Evolutionary conservation across 192 early-diverging fungal genomes (phyloP).

Genomic region (Coemansia sp.): DNA sequence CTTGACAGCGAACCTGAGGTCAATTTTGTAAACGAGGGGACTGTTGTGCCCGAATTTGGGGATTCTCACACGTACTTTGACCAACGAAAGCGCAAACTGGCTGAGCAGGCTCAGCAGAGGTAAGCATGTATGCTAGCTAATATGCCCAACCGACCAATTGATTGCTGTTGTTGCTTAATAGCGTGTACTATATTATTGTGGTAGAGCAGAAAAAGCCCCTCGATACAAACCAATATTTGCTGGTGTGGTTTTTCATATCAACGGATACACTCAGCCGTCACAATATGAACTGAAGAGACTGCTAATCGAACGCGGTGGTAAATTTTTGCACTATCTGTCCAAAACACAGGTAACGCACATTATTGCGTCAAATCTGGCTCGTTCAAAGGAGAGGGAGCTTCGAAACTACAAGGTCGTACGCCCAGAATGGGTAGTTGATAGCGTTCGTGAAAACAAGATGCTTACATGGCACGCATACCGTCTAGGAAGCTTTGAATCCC

Average conservation of each 20-base stretch:
- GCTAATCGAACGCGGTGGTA: conserved; percentile 58
- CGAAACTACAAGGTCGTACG: conserved; percentile 64
- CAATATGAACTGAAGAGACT: conserved; percentile 52
- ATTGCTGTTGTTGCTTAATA: not conserved
- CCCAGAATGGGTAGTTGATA: conserved; percentile 80
- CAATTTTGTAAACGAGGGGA: not conserved
- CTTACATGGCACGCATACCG: conserved; percentile 68
- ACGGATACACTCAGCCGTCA: conserved; percentile 67
- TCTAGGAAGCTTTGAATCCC: not conserved
- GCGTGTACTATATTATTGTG: not conserved
- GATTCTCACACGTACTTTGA: conserved; percentile 35
- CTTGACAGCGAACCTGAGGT: not conserved
- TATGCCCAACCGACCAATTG: too few species aligned
- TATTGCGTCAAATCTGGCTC: conserved; percentile 62
- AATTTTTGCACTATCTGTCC: conserved; percentile 54
- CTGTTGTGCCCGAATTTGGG: conserved; percentile 21
- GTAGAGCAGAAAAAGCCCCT: conserved; percentile 6
- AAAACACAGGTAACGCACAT: conserved; percentile 66
- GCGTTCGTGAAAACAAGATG: conserved; percentile 44
- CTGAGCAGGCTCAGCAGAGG: conserved; percentile 36
- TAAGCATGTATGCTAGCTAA: not conserved
- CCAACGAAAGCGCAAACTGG: conserved; percentile 43
- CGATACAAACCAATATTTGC: conserved; percentile 30
- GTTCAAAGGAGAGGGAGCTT: conserved; percentile 65
- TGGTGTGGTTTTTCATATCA: conserved; percentile 57